phyloP scores from a whole-genome alignment of 306 rosid genomes.

The Ammopiptanthus mongolicus region DNA sequence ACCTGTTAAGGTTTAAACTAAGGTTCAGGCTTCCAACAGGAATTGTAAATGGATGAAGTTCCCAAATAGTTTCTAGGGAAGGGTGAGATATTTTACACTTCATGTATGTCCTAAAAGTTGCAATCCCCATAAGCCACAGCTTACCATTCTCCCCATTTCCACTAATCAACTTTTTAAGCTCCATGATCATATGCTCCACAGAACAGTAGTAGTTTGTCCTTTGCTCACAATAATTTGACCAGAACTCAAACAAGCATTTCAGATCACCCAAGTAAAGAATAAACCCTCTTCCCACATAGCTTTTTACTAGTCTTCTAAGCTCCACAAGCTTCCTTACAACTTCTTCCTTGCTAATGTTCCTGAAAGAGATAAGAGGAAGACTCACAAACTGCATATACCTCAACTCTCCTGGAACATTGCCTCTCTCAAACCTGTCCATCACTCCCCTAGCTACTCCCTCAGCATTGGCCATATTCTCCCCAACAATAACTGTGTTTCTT shows the following conservation, averaged over 20 bases:
- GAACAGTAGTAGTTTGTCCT: conserved; percentile 21
- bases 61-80: conserved; percentile 60
- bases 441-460: conserved; percentile 40
- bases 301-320: conserved; percentile 41
- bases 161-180: conserved; percentile 44
- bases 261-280: conserved; percentile 64
- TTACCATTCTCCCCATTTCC: conserved; percentile 34
- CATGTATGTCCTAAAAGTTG: conserved; percentile 51
- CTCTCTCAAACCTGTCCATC: conserved; percentile 51
- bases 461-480: conserved; percentile 36
- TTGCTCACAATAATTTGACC: conserved; percentile 41
- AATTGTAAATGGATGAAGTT: conserved; percentile 58
- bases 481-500: conserved; percentile 45
- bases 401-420: conserved; percentile 20
- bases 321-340: conserved; percentile 52
- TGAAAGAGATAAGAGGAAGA: conserved; percentile 49
- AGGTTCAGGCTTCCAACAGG: conserved; percentile 61
- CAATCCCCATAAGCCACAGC: conserved; percentile 53
- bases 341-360: conserved; percentile 44
- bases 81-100: conserved; percentile 53
- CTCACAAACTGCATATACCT: conserved; percentile 40
- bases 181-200: conserved; percentile 55
- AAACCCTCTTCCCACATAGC: conserved; percentile 50
- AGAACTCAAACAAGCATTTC: conserved; percentile 55
- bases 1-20: conserved; percentile 62